These are phyloP conservation scores for Trichosporon ovoides DNA, from an alignment of 1,284 basidiomycete species.

Conservation along the genomic window DNA sequence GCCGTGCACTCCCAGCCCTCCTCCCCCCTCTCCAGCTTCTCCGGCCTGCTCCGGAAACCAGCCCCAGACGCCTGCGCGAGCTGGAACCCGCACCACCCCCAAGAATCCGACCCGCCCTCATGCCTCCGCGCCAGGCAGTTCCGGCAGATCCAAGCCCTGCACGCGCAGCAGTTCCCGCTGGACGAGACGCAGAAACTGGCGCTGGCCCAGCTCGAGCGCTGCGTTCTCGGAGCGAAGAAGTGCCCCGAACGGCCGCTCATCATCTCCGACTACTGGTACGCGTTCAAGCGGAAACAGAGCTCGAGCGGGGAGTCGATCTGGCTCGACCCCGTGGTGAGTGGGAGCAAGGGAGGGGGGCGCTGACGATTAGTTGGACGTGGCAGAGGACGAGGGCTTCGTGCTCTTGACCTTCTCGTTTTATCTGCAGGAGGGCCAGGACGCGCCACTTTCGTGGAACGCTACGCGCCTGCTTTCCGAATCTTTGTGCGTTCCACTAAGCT, in stretches of 20 bases:
- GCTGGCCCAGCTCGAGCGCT: constrained; percentile 24
- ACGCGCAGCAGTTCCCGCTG: constrained; percentile 1
- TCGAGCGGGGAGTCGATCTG: constrained; percentile 37
- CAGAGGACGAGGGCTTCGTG: not conserved
- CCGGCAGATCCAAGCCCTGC: constrained; percentile 31
- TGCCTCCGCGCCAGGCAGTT: constrained; percentile 37
- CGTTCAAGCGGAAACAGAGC: constrained; percentile 17
- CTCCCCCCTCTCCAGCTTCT: not conserved
- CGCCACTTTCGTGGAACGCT: not conserved
- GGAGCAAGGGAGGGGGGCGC: not conserved
- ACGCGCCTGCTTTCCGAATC: constrained; percentile 1
- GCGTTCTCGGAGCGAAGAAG: constrained; percentile 25
- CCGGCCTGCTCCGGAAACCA: not conserved
- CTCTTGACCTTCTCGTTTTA: not conserved
- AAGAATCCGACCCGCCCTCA: constrained; percentile 24
- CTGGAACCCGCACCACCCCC: constrained; percentile 24
- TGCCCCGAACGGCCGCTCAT: constrained; percentile 37
- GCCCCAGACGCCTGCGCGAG: constrained; percentile 5
- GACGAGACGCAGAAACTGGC: constrained; percentile 6
- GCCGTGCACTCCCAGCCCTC: no score
- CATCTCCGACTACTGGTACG: constrained; percentile 36
- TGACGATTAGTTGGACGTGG: not conserved
- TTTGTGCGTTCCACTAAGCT: not conserved
- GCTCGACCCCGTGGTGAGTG: constrained; percentile 28
- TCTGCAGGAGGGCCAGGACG: not conserved